Base-by-base conservation (phyloP, 2,329 filamentous ascomycete species). In the Neonectria faginata region DNA sequence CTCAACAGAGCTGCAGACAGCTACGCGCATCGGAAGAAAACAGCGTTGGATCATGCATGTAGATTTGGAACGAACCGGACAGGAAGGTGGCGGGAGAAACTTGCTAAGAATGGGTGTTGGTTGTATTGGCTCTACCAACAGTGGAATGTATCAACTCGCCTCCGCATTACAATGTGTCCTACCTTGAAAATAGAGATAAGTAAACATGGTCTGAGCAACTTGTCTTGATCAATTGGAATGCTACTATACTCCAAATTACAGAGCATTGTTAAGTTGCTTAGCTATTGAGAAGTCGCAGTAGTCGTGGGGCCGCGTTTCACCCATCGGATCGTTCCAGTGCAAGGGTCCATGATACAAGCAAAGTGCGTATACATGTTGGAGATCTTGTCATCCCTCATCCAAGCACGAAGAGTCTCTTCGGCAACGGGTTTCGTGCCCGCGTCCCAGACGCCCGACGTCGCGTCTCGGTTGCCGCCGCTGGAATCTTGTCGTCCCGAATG, bases 321-420 rank as follows among this genome's bases (percentile, higher is more conserved):
- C 60, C 64, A 88, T 14, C 77, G 72, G 22, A 89, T 76, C 12
- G 76, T 75, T 0, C 86, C 86, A 14, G 73, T 74, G 6, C 65
- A 73, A 3, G 87, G 84, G 75, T 89, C 87, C 82, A 90, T 83
- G 29, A 90, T 76, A 20, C 82, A 81, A 4, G 83, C 82, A 74
- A 85, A 90, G 75, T 90, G 87, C 2, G 86, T 89, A 39, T 78
- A 79, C 60, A 87, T 84, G 69, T 89, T 89, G 16, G 82, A 82
- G 3, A 85, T 84, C 0, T 87, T 87, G 64, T 82, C 85, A 14
- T 76, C 77, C 22, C 78, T 77, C 9, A 88, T 76, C 86, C 86
- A 87, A 11, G 75, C 68, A 2, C 80, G 75, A 3, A 88, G 70
- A 31, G 73, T 64, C 70, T 75, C 31, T 64, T 76, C 48, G 73